Conservation (phyloP, 2,329 filamentous ascomycete genomes). For the Massarina eburnea region DNA sequence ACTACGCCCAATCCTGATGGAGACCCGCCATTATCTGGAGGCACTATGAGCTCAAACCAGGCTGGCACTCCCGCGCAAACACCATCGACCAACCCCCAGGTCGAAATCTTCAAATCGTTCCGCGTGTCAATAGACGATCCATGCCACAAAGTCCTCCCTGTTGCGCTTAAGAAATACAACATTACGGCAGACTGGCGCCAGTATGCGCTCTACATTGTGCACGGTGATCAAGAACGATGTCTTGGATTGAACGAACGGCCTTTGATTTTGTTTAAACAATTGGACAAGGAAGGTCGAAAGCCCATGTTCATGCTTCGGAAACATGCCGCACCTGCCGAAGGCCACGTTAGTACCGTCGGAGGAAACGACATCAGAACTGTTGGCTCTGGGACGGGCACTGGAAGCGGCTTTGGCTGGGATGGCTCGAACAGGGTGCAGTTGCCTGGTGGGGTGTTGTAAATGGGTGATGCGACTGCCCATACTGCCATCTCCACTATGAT, state of each 20-base stretch:
- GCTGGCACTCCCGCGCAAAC: slow-evolving; percentile 18
- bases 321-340: slow-evolving; percentile 58
- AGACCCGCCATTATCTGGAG: slow-evolving; percentile 41
- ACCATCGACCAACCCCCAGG: slow-evolving; percentile 53
- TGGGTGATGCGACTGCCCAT: neutral
- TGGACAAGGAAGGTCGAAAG: slow-evolving; percentile 95
- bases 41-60: slow-evolving; percentile 28
- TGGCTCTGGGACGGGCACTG: slow-evolving; percentile 6
- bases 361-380: slow-evolving; percentile 34
- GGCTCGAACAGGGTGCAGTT: slow-evolving; percentile 27
- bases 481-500: neutral
- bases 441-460: slow-evolving; percentile 38
- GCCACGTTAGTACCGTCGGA: slow-evolving; percentile 45
- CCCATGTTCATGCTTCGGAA: slow-evolving; percentile 97
- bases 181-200: slow-evolving; percentile 98
- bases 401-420: slow-evolving; percentile 19
- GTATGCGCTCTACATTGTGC: slow-evolving; percentile 97
- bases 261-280: slow-evolving; percentile 92
- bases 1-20: slow-evolving; percentile 35
- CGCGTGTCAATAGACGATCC: slow-evolving; percentile 97
- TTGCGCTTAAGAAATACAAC: slow-evolving; percentile 95
- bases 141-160: slow-evolving; percentile 94
- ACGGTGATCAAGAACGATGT: slow-evolving; percentile 96
- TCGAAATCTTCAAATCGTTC: slow-evolving; percentile 99
- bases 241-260: slow-evolving; percentile 90